Evolutionary conservation across 179 eudicot genomes (phyloP), one percentile per base, ranked within the genome.

Genomic region (Patellifolia procumbens): DNA sequence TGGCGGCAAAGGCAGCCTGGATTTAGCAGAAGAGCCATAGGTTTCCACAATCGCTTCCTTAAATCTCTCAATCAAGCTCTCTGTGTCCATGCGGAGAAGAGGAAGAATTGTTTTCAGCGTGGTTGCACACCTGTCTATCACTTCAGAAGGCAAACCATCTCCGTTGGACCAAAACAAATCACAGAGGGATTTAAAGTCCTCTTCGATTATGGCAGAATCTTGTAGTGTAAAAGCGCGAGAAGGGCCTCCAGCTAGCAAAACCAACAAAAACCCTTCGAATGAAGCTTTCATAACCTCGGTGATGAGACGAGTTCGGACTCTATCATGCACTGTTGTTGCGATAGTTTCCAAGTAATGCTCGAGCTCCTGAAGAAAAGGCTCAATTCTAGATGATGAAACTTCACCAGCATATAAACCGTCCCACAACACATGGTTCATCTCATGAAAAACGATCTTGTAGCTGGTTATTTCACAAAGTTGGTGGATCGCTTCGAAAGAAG

Each of bases 201-300:
- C 97, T 51, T 91, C 88, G 19, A 95, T 67, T 28, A 86, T 73
- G 29, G 72, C 70, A 24, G 86, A 83, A 82, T 93, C 97, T 59
- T 88, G 83, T 70, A 63, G 72, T 1, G 86, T 71, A 59, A 93
- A 95, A 72, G 80, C 81, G 17, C 99, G 98, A 71, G 91, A 77
- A n/a, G 99, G 99, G 31, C 98, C 96, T 26, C 98, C 98, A 29
- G 92, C 95, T 46, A 95, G 91, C 87, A 95, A 81, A 64, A 95
- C 91, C 64, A 90, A 81, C 80, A 93, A 81, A 73, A 95, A 95
- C 35, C 99, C 98, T 13, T 95, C 89, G 35, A 91, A 95, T 1
- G 96, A 89, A 49, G 98, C 98, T 78, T 81, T 93, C 99, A 95
- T 93, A 59, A 95, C 83, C 28, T 90, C 90, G 6, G 93, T 88